Percentiles rank a stretch among this genome's conserved stretches.
Conservation (phyloP, 345 rosid genomes). For the Durio zibethinus region DNA sequence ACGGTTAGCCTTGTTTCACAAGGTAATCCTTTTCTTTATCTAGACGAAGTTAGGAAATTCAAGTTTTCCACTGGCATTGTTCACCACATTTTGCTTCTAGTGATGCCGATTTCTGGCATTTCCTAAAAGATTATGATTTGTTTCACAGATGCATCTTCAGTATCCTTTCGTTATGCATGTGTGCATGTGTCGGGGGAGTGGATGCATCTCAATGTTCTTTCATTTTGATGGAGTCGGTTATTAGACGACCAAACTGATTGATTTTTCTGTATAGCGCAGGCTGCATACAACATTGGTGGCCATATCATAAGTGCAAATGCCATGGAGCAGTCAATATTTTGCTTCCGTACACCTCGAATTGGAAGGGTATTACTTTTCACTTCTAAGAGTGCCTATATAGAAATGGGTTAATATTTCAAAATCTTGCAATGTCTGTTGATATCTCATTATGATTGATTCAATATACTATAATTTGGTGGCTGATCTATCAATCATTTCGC, state of each 20-base stretch:
- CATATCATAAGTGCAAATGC: conserved; percentile 74
- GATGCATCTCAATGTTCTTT: background rate
- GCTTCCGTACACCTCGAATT: conserved; percentile 62
- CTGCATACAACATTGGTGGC: conserved; percentile 85
- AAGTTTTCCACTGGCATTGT: background rate
- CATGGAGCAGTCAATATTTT: conserved; percentile 74
- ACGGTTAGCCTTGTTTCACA: conserved; percentile 85
- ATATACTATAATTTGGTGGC: background rate
- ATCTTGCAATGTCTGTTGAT: background rate
- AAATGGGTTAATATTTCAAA: background rate
- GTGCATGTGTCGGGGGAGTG: background rate
- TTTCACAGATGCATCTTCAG: background rate
- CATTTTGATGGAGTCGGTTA: background rate
- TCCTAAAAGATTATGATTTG: background rate
- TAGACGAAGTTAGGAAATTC: conserved; percentile 6
- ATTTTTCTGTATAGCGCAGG: conserved; percentile 63
- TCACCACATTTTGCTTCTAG: background rate
- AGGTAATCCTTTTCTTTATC: conserved; percentile 54
- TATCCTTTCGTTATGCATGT: background rate
- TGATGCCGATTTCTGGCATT: background rate
- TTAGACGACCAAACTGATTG: conserved; percentile 23
- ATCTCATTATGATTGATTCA: background rate
- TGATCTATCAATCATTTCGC: background rate
- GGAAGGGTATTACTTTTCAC: conserved; percentile 54
- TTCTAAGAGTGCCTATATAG: background rate